phyloP scores from a whole-genome alignment of 2,329 filamentous ascomycete genomes.

The Trichoderma arundinaceum region DNA sequence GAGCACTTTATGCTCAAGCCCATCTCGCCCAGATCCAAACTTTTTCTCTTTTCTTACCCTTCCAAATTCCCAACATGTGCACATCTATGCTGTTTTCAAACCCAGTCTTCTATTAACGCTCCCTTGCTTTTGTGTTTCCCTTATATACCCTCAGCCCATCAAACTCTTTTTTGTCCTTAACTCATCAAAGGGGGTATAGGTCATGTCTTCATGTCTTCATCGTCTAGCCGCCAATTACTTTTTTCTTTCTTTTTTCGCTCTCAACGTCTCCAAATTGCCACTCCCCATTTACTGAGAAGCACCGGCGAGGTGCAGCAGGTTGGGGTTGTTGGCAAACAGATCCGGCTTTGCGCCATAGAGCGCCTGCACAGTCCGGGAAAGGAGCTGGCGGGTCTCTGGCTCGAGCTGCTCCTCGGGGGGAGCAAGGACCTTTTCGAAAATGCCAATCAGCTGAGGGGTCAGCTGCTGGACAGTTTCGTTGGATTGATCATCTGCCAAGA shows the following conservation, averaged over 20 bases:
- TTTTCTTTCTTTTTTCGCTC: background rate
- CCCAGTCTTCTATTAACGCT: constrained; percentile 26
- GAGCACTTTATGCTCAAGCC: no score
- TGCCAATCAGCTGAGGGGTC: constrained; percentile 69
- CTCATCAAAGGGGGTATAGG: constrained; percentile 31
- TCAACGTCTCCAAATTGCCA: background rate
- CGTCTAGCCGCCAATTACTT: constrained; percentile 15
- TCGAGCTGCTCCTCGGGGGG: constrained; percentile 78
- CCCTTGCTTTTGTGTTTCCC: constrained; percentile 2
- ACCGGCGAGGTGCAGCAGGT: constrained; percentile 43
- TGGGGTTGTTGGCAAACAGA: constrained; percentile 43
- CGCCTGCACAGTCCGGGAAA: constrained; percentile 66
- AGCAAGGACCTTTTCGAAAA: constrained; percentile 75
- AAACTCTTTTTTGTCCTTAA: constrained; percentile 7
- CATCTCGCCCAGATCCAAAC: background rate
- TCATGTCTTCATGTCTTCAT: constrained; percentile 34
- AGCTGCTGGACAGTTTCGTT: constrained; percentile 73
- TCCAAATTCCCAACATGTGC: background rate
- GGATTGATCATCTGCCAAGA: constrained; percentile 62
- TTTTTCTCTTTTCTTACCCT: background rate
- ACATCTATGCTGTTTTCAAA: constrained; percentile 14
- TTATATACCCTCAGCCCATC: constrained; percentile 24
- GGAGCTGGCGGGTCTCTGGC: constrained; percentile 68
- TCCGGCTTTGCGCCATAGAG: constrained; percentile 49
- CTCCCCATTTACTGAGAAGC: constrained; percentile 28